These are phyloP conservation scores for Pythium brachiatum DNA, from an alignment of 352 stramenopile genomes.

Conservation along the genomic window DNA sequence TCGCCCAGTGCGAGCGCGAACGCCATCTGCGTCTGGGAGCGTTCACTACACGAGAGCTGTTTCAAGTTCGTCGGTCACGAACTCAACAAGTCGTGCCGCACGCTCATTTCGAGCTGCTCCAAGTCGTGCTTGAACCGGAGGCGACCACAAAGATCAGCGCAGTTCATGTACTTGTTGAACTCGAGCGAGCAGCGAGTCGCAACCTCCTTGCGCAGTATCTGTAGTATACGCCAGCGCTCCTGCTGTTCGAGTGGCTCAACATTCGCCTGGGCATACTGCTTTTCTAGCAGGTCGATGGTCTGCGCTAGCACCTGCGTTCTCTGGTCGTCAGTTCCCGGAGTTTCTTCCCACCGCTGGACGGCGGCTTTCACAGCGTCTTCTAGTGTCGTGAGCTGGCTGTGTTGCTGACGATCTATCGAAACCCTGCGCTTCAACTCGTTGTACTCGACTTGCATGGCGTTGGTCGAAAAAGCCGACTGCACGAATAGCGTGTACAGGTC, in stretches of 20 bases:
- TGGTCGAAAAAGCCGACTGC: constrained; percentile 94
- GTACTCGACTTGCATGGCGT: constrained; percentile 85
- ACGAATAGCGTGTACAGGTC: constrained; percentile 98
- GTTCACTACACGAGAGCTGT: constrained; percentile 95
- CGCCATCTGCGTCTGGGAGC: constrained; percentile 95
- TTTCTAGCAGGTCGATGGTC: constrained; percentile 71
- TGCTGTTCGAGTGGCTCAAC: constrained; percentile 70
- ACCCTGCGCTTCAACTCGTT: constrained; percentile 81
- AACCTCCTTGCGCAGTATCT: constrained; percentile 76
- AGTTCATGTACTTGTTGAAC: constrained; percentile 83
- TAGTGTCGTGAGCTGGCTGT: constrained; percentile 56
- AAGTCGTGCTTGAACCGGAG: constrained; percentile 82
- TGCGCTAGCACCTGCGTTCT: too few species aligned
- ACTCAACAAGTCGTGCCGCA: constrained; percentile 70
- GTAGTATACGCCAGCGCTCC: constrained; percentile 69
- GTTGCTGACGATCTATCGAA: constrained; percentile 58
- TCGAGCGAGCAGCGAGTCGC: constrained; percentile 67
- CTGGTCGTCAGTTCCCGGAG: too few species aligned
- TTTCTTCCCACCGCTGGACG: constrained; percentile 64
- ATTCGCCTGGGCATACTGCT: constrained; percentile 69
- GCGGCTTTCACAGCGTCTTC: constrained; percentile 59
- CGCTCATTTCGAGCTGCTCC: constrained; percentile 72
- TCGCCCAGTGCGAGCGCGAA: constrained; percentile 93
- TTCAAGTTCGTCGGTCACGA: constrained; percentile 95
- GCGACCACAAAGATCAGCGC: constrained; percentile 85